phyloP scores from a whole-genome alignment of 768 basidiomycete species.

The Tulasnella sp. region DNA sequence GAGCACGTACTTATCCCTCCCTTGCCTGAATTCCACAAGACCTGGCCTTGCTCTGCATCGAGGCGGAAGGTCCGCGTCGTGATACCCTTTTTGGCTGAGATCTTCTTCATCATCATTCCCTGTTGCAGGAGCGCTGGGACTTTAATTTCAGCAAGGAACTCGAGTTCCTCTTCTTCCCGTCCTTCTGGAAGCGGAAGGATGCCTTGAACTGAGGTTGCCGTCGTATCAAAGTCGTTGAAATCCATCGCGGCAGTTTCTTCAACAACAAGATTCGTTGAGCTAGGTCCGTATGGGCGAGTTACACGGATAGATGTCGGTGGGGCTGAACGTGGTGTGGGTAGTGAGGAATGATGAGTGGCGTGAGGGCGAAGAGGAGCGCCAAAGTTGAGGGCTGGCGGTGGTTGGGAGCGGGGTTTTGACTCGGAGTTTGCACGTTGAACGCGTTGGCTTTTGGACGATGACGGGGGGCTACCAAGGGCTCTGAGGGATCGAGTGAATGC shows the following conservation, averaged over 20 bases:
- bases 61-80: constrained; percentile 67
- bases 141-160: constrained; percentile 40
- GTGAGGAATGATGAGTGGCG: not conserved
- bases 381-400: not conserved
- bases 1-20: constrained; percentile 54
- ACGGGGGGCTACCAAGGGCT: not conserved
- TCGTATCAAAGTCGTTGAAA: not conserved
- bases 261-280: not conserved
- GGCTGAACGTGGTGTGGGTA: not conserved
- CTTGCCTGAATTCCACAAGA: constrained; percentile 72
- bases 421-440: constrained; percentile 8
- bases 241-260: constrained; percentile 7
- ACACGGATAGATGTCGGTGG: not conserved
- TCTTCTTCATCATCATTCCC: constrained; percentile 76
- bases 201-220: not conserved
- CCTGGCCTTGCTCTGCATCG: constrained; percentile 75
- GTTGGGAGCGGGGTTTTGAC: not conserved
- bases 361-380: not conserved
- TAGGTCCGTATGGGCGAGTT: not conserved
- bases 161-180: not conserved
- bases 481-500: not conserved
- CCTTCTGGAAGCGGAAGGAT: constrained; percentile 20
- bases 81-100: constrained; percentile 64
- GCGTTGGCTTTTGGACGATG: not conserved
- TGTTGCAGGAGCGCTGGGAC: constrained; percentile 57